Evolutionary conservation across 169 alveolate genomes (phyloP).

Genomic region (Cryptosporidium sp.): DNA sequence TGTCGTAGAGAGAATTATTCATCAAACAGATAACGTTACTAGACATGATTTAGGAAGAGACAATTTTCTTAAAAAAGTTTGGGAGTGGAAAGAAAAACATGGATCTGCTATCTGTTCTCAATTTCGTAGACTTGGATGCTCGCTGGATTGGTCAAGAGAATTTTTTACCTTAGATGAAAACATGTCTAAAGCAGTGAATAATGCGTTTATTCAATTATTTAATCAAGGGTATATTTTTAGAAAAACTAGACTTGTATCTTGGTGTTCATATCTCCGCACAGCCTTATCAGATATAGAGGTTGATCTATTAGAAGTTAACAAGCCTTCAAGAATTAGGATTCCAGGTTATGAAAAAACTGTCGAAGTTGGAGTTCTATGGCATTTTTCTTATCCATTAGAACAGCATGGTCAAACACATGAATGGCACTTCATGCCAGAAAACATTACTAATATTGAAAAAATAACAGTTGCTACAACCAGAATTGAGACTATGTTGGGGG

Average conservation of each 20-base stretch:
- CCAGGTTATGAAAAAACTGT: conserved; percentile 90
- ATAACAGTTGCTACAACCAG: conserved; percentile 96
- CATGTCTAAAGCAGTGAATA: conserved; percentile 94
- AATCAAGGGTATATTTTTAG: conserved; percentile 95
- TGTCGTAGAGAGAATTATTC: conserved; percentile 96
- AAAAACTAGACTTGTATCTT: conserved; percentile 96
- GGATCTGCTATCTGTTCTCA: conserved; percentile 93
- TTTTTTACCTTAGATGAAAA: conserved; percentile 96
- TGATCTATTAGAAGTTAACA: conserved; percentile 92
- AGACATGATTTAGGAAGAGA: conserved; percentile 98
- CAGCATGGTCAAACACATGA: conserved; percentile 83
- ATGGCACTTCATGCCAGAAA: conserved; percentile 84
- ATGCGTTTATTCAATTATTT: conserved; percentile 94
- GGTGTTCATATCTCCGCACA: conserved; percentile 98
- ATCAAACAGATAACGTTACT: conserved; percentile 92
- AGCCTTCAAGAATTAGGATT: conserved; percentile 86
- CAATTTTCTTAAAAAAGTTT: conserved; percentile 92
- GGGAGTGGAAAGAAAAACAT: conserved; percentile 98
- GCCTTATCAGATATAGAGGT: conserved; percentile 99
- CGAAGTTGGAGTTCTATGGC: conserved; percentile 98
- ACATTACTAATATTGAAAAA: conserved; percentile 76
- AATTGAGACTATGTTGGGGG: conserved; percentile 99
- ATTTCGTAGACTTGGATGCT: conserved; percentile 90
- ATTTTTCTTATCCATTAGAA: conserved; percentile 93
- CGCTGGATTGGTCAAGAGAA: conserved; percentile 98